phyloP scores from a whole-genome alignment of 495 filamentous ascomycete genomes.

The Aspergillus cavernicola region DNA sequence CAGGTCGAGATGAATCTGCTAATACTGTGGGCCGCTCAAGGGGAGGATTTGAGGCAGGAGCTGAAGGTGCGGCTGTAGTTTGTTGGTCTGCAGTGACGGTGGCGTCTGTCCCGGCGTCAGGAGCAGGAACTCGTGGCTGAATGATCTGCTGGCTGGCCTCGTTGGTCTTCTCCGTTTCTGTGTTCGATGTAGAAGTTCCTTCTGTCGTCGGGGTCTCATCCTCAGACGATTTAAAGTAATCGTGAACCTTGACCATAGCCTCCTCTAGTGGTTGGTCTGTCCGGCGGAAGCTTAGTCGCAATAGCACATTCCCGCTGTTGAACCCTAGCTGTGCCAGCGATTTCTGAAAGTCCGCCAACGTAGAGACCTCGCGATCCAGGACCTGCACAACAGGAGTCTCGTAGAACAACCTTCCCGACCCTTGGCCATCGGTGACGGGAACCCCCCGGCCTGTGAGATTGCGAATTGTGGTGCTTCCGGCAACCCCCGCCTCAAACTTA shows the following conservation, averaged over 20 bases:
- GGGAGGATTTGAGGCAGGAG: conserved; percentile 9
- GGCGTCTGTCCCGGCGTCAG: conserved; percentile 7
- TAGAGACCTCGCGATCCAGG: conserved; percentile 70
- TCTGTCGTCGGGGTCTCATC: conserved; percentile 23
- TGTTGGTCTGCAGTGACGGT: conserved; percentile 22
- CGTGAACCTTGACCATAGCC: conserved; percentile 75
- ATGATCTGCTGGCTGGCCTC: conserved; percentile 17
- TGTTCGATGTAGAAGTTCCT: conserved; percentile 11
- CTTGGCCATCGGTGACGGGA: conserved; percentile 51
- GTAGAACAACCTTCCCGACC: conserved; percentile 77
- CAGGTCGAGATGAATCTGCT: conserved; percentile 38
- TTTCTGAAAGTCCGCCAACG: conserved; percentile 79
- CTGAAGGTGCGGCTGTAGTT: conserved; percentile 20
- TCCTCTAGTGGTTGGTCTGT: conserved; percentile 78
- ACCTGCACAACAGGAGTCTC: conserved; percentile 81
- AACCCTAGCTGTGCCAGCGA: conserved; percentile 82
- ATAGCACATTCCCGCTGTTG: conserved; percentile 73
- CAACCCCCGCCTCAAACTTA: conserved; percentile 73
- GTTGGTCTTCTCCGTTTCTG: conserved; percentile 13
- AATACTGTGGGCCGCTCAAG: conserved; percentile 14
- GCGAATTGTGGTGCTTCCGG: conserved; percentile 47
- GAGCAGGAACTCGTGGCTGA: conserved; percentile 1
- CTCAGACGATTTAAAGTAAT: conserved; percentile 56
- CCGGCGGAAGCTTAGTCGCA: conserved; percentile 69
- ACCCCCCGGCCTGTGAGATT: conserved; percentile 80